phyloP scores from a whole-genome alignment of 495 filamentous ascomycete genomes.

The Trichoderma reesei region DNA sequence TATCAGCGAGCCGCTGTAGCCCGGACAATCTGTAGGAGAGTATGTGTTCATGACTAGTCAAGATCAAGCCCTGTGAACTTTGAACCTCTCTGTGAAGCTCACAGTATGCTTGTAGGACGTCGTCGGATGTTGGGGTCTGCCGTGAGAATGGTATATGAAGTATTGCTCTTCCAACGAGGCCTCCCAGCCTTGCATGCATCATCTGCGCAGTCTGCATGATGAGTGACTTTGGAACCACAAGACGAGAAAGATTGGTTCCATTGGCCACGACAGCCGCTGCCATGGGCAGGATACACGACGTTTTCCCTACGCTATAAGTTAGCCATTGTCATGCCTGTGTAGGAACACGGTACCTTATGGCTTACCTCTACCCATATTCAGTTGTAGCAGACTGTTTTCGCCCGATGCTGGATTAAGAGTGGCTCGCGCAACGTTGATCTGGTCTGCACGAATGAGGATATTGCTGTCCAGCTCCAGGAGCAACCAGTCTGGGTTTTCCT shows the following conservation, averaged over 20 bases:
- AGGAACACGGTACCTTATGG: too few species aligned
- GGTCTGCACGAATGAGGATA: constrained; percentile 40
- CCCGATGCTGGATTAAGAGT: constrained; percentile 38
- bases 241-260: constrained; percentile 28
- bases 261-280: constrained; percentile 40
- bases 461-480: constrained; percentile 49
- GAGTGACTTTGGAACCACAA: constrained; percentile 44
- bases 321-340: too few species aligned
- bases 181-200: constrained; percentile 37
- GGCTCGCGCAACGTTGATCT: constrained; percentile 42
- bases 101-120: constrained; percentile 25
- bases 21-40: constrained; percentile 45
- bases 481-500: constrained; percentile 41
- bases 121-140: constrained; percentile 24
- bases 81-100: constrained; percentile 27
- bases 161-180: constrained; percentile 36
- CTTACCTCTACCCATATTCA: constrained; percentile 47
- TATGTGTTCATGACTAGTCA: constrained; percentile 42
- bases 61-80: constrained; percentile 28
- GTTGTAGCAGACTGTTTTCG: constrained; percentile 45
- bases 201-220: constrained; percentile 42
- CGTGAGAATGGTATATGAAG: constrained; percentile 44
- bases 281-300: constrained; percentile 47
- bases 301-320: too few species aligned
- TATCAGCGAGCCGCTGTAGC: constrained; percentile 35